Conservation (phyloP, 2,329 filamentous ascomycete species). For the Colletotrichum musae region DNA sequence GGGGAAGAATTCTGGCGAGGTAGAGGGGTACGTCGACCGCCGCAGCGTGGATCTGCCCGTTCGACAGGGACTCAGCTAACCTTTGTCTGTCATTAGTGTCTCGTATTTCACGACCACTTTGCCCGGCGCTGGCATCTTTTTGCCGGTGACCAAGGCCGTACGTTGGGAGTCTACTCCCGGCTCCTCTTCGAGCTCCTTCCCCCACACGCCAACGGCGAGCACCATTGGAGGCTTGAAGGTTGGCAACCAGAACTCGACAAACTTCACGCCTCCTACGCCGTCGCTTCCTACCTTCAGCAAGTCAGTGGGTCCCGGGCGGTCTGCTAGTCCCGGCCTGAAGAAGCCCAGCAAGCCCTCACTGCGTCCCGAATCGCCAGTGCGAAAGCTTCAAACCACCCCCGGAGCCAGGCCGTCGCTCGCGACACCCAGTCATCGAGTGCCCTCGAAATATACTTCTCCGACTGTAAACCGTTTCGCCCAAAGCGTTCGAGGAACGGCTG, state of each 20-base stretch:
- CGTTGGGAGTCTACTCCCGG: conserved; percentile 73
- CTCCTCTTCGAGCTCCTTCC: conserved; percentile 65
- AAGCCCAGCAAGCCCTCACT: conserved; percentile 79
- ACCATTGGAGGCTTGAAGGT: conserved; percentile 68
- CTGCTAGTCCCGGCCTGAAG: conserved; percentile 80
- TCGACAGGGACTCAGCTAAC: conserved; percentile 41
- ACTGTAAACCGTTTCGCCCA: conserved; percentile 74
- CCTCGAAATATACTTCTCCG: conserved; percentile 75
- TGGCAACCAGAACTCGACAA: conserved; percentile 70
- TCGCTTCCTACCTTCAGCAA: conserved; percentile 87
- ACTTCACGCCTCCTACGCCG: conserved; percentile 75
- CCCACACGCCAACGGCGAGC: conserved; percentile 79
- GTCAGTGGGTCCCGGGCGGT: conserved; percentile 81
- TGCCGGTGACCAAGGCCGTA: conserved; percentile 86
- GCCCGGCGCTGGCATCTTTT: conserved; percentile 91
- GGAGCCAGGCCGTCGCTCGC: conserved; percentile 70
- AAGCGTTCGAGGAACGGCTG: conserved; percentile 73
- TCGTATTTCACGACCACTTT: conserved; percentile 86
- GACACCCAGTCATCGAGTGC: conserved; percentile 63
- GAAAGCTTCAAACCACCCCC: conserved; percentile 76
- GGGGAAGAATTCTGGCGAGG: conserved; percentile 96
- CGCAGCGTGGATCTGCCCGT: conserved; percentile 29
- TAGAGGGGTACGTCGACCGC: conserved; percentile 80
- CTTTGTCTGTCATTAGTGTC: conserved; percentile 58
- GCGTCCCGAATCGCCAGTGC: conserved; percentile 89